A percentile compares a stretch with the other conserved stretches of the same genome.
Evolutionary conservation across 208 protist species (phyloP).

Genomic region (Leptomonas seymouri): DNA sequence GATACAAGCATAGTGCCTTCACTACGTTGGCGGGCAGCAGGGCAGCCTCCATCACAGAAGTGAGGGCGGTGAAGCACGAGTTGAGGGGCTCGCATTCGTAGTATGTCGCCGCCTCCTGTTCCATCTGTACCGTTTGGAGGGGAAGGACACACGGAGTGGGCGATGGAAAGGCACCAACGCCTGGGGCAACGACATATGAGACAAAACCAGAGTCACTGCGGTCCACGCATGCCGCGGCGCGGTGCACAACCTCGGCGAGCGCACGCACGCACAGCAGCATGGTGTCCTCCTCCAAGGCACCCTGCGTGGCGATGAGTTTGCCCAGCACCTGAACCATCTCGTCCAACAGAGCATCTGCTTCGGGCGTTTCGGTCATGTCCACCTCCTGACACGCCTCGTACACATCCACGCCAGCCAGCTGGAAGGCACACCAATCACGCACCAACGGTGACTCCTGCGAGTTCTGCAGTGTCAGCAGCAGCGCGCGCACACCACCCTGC

Average conservation of each 20-base stretch:
- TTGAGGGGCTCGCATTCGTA: slow-evolving; percentile 41
- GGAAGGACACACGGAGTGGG: neutral
- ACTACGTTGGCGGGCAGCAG: slow-evolving; percentile 51
- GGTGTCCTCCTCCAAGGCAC: slow-evolving; percentile 50
- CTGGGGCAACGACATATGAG: neutral
- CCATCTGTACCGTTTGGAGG: neutral
- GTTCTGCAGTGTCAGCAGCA: slow-evolving; percentile 32
- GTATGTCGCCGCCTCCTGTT: slow-evolving; percentile 48
- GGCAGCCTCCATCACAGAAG: slow-evolving; percentile 45
- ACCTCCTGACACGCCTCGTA: slow-evolving; percentile 19
- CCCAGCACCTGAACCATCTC: slow-evolving; percentile 47
- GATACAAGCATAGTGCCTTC: slow-evolving; percentile 55
- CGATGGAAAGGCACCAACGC: neutral
- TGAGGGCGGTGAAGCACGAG: slow-evolving; percentile 55
- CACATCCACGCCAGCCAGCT: slow-evolving; percentile 41
- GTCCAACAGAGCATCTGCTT: slow-evolving; percentile 32
- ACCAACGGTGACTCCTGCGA: slow-evolving; percentile 21
- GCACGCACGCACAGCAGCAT: slow-evolving; percentile 56
- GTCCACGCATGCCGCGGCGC: neutral
- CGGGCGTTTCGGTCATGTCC: slow-evolving; percentile 9
- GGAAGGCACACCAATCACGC: slow-evolving; percentile 44
- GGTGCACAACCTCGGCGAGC: slow-evolving; percentile 39
- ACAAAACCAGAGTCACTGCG: neutral
- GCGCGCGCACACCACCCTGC: slow-evolving; percentile 38
- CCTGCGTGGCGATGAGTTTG: slow-evolving; percentile 32